Percentiles rank a stretch among this genome's conserved stretches.
Evolutionary conservation across 768 basidiomycete species (phyloP).

Genomic region (Amanita molliuscula): DNA sequence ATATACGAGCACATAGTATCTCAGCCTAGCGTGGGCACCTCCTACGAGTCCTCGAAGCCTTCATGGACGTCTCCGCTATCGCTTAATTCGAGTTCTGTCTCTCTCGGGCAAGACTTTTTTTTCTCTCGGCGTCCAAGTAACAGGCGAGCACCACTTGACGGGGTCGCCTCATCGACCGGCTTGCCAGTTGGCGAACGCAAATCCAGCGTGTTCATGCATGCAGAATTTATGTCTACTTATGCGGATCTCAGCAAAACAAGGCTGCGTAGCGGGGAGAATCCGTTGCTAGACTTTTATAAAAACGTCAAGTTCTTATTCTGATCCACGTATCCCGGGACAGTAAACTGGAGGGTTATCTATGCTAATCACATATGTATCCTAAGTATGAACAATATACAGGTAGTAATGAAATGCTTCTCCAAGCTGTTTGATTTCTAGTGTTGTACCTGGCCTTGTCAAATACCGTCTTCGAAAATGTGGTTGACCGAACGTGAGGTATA

Average conservation of each 20-base stretch:
- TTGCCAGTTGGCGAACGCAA: conserved; percentile 73
- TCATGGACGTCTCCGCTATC: conserved; percentile 39
- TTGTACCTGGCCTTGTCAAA: conserved; percentile 44
- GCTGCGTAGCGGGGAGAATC: conserved; percentile 77
- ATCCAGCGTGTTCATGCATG: conserved; percentile 78
- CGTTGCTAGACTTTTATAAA: conserved; percentile 81
- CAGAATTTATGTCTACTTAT: conserved; percentile 83
- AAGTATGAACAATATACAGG: conserved; percentile 54
- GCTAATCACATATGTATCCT: conserved; percentile 4
- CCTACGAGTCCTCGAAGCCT: conserved; percentile 9
- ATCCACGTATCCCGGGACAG: conserved; percentile 5
- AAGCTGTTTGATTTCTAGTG: conserved; percentile 55
- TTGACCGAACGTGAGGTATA: conserved; percentile 84
- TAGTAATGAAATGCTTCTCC: conserved; percentile 84
- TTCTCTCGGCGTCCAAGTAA: conserved; percentile 49
- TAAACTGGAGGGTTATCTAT: background rate
- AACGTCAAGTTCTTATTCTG: conserved; percentile 92
- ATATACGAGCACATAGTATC: conserved; percentile 84
- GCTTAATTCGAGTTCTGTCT: conserved; percentile 35
- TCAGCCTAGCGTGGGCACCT: conserved; percentile 27
- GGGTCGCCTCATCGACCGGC: conserved; percentile 65
- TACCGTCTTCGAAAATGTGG: conserved; percentile 78
- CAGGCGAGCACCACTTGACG: conserved; percentile 56
- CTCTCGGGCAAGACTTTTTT: conserved; percentile 59
- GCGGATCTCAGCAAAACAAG: conserved; percentile 64